Base-by-base conservation (phyloP, 208 protist species). In the Angomonas desouzai region DNA sequence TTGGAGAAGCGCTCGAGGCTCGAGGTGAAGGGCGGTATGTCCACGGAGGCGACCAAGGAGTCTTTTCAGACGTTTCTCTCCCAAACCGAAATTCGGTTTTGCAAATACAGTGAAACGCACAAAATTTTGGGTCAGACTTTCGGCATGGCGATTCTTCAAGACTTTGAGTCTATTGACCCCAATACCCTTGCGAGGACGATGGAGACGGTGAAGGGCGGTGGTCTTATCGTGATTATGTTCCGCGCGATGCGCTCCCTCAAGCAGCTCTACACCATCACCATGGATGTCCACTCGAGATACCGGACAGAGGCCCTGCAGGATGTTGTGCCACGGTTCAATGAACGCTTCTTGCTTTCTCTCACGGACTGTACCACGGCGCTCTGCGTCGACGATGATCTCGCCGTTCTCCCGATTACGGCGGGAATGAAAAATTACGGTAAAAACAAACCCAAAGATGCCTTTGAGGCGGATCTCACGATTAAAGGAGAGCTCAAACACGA, bases 161-260 rank as follows among this genome's bases (percentile, higher is more conserved):
- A 99, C 85, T 99, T 99, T 81, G 98, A 99, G 89, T 94, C 97
- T 0, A 82, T 99, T 23, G 99, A 97, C 29, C 99, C 99, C 13
- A 99, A 99, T 73, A 84, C 99, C 30, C 82, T 99, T 2, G 99
- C 98, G 2, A 79, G 99, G 51, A 99, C 98, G 0, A 89, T 99
- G 62, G 99, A 99, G 80, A 99, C 98, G 0, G 98, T 99, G n/a
- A 96, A 98, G 65, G 99, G 99, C 32, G 98, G 98, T 56, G 98
- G 99, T 25, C 53, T 99, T n/a, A 70, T 99, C 30, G 84, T 99
- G 23, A 77, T 99, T 20, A 88, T 99, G 34, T 90, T 99, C 32
- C 85, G 94, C 28, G 94, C 90, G 25, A 98, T 99, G 91, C 82
- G 80, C 2, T 98, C 94, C 11, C 81, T 99, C 13, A 85, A 89